phyloP scores from a whole-genome alignment of 1,284 basidiomycete species.

The Schizophyllum commune region DNA sequence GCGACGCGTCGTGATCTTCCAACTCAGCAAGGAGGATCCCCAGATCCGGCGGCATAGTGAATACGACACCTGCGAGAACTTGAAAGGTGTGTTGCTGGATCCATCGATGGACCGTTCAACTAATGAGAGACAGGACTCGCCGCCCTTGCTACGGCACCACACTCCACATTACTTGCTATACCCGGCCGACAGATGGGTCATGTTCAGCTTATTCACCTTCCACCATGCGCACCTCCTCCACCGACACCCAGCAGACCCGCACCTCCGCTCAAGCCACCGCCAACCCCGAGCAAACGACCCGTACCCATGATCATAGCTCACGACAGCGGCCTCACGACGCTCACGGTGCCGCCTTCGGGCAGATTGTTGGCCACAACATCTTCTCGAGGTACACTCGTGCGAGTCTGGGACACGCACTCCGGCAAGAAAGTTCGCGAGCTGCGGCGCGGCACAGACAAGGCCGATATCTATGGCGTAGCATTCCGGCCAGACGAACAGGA shows the following conservation, averaged over 20 bases:
- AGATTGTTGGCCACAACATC: slow-evolving; percentile 82
- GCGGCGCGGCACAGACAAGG: slow-evolving; percentile 82
- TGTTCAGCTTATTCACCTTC: slow-evolving; percentile 83
- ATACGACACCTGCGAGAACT: slow-evolving; percentile 89
- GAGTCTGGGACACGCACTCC: slow-evolving; percentile 79
- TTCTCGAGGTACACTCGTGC: slow-evolving; percentile 76
- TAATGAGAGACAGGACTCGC: slow-evolving; percentile 58
- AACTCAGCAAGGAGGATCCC: slow-evolving; percentile 41
- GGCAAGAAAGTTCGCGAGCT: slow-evolving; percentile 79
- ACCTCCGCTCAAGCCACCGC: slow-evolving; percentile 42
- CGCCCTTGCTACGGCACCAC: slow-evolving; percentile 69
- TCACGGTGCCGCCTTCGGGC: slow-evolving; percentile 75
- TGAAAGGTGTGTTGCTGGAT: slow-evolving; percentile 51
- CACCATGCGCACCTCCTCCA: slow-evolving; percentile 61
- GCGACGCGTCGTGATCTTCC: slow-evolving; percentile 74
- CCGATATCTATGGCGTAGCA: slow-evolving; percentile 85
- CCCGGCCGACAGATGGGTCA: slow-evolving; percentile 88
- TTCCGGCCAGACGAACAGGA: slow-evolving; percentile 74
- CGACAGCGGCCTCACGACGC: slow-evolving; percentile 67
- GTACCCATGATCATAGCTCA: slow-evolving; percentile 86
- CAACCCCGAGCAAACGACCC: slow-evolving; percentile 51
- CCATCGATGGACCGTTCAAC: slow-evolving; percentile 6
- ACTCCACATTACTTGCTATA: slow-evolving; percentile 78
- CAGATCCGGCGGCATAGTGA: slow-evolving; percentile 59
- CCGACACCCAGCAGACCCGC: slow-evolving; percentile 38